Base-by-base conservation (phyloP, 306 rosid genomes). In the Macrotyloma uniflorum region DNA sequence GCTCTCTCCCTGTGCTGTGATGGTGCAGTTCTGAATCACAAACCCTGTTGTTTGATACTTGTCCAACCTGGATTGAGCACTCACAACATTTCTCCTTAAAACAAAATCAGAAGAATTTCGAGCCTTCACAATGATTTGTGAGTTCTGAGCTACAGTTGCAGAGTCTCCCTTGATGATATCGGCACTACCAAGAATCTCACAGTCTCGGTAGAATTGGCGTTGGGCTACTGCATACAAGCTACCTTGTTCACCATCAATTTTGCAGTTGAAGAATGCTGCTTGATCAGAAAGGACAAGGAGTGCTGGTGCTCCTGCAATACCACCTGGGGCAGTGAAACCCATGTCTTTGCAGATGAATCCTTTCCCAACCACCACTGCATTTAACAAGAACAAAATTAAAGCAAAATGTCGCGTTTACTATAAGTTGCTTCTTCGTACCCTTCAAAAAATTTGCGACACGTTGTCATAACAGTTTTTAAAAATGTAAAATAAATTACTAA, bases 231-330 rank as follows among this genome's bases (percentile, higher is more conserved):
- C 85, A 32, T 46, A 69, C 43, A 81, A 32, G 22, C 32, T 59
- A 0, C 72, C 72, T 75, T 81, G 77, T 2, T 24, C 35, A 1
- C 85, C 85, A 2, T 75, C 55, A 2, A 63, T 76, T 38, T 57
- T 78, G 72, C 83, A 78, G 70, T 72, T 77, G 80, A 65, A 47
- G 65, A 83, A 79, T 63, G 81, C 59, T 53, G 75, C 62, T 10
- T 45, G 77, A 78, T 78, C 86, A 16, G 67, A 15, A 40, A 82
- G 64, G 5, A 82, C 75, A 19, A 77, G 23, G 2, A 70, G 42
- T 49, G 80, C 73, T 5, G 83, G 72, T 67, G 77, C 86, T 67
- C 61, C 74, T 49, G 28, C 14, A 18, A 73, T 51, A 8, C 4
- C 30, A 35, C 2, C 16, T 47, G 86, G 67, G 57, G 73, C 86